Evolutionary conservation across 148 eudicot species (phyloP).

Genomic region (Bassia scoparia): DNA sequence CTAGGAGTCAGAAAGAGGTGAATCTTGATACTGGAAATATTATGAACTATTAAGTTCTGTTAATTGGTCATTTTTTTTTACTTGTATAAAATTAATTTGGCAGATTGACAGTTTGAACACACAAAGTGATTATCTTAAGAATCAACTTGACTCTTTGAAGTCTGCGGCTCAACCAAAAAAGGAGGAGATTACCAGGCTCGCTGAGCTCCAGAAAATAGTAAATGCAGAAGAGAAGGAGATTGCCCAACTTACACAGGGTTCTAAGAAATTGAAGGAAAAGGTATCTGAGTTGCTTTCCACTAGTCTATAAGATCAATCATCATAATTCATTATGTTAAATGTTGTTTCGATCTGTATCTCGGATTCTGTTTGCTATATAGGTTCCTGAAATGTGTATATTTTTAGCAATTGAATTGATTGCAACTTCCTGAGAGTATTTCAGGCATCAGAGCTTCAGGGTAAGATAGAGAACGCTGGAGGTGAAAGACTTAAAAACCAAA

Average conservation of each 20-base stretch:
- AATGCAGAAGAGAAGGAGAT: constrained; percentile 77
- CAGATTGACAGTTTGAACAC: constrained; percentile 82
- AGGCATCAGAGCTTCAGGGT: constrained; percentile 79
- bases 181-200: constrained; percentile 60
- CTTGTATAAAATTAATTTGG: constrained; percentile 1
- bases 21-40: neutral
- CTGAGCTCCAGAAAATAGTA: constrained; percentile 49
- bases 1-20: constrained; percentile 87
- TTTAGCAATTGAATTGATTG: neutral
- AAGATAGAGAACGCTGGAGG: constrained; percentile 98
- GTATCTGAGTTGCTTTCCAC: constrained; percentile 27
- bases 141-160: constrained; percentile 70
- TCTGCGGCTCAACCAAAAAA: constrained; percentile 68
- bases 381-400: neutral
- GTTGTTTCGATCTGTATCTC: neutral
- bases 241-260: constrained; percentile 56
- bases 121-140: constrained; percentile 57
- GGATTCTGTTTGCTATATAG: neutral
- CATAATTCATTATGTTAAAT: neutral
- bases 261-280: constrained; percentile 78
- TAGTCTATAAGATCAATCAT: neutral
- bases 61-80: neutral
- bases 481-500: constrained; percentile 70
- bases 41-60: neutral
- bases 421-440: neutral